Base-by-base conservation (phyloP, 1,139 yeast species). In the Yamadazyma membranifaciens region DNA sequence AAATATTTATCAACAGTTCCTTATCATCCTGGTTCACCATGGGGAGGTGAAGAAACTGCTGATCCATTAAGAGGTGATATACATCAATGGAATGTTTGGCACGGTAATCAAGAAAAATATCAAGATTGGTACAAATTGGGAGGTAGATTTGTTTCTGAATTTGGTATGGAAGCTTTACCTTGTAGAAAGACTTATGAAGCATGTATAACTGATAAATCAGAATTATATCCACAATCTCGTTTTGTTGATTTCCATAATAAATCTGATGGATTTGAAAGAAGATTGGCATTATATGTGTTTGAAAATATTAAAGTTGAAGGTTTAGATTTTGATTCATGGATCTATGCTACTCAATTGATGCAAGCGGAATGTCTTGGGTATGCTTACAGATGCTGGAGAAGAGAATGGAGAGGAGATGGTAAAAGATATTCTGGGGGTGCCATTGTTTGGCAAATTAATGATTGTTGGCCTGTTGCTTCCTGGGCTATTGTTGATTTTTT, bases 81-180 rank as follows among this genome's bases (percentile, higher is more conserved):
- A 7, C 78, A 72, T 49, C 74, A 69, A 46, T 72, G 78, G 78
- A 66, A 70, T 41, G 73, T 72, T 2, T 72, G 77, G 77, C 77
- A 72, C 44, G 75, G 75, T 1, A 48, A 54, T 9, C 70, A 67
- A 55, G 67, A 63, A 35, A 60, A 59, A 34, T 72, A 71, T 46
- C 78, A 72, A 44, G 54, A 68, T 46, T 69, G 73, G 69, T 52
- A 52, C 24, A 53, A 57, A 40, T 50, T 69, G 15, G 59, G 60
- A 4, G 76, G 76, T 1, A 50, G 76, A 33, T 72, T 72, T 51
- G 59, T 72, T 6, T 63, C 72, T 32, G 78, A 72, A 46, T 72
- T 72, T 56, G 78, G 78, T 1, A 70, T 70, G 73, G 63, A 62
- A 40, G 64, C 73, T 1, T 60, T 67, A 13, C 73, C 78, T 2